A percentile compares a stretch with the other conserved stretches of the same genome.
Conservation (phyloP, 1,284 basidiomycete genomes). For the Neolentinus lepideus region DNA sequence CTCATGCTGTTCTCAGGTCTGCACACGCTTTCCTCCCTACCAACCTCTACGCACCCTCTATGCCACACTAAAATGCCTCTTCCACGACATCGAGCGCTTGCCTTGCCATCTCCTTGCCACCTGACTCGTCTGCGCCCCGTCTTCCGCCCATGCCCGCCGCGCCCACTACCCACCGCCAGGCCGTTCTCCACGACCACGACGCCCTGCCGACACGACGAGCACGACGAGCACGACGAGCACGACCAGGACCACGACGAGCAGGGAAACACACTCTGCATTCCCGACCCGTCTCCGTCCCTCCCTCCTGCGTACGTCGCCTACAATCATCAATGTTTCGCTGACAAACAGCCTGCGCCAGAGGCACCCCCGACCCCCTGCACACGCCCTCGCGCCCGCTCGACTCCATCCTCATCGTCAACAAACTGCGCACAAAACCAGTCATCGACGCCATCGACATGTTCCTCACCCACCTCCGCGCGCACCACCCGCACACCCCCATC, state of each 20-base stretch:
- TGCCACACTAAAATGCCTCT: too few species aligned
- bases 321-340: neutral
- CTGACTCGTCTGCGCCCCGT: neutral
- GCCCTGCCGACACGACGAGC: too few species aligned
- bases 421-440: constrained; percentile 66
- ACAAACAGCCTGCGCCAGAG: neutral
- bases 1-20: neutral
- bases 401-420: constrained; percentile 68
- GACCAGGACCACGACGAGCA: too few species aligned
- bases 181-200: too few species aligned
- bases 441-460: constrained; percentile 68
- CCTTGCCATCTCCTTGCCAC: neutral
- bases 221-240: too few species aligned
- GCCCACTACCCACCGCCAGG: too few species aligned
- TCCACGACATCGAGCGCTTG: neutral
- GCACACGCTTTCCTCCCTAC: neutral
- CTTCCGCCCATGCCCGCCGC: too few species aligned
- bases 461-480: constrained; percentile 54
- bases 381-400: constrained; percentile 18
- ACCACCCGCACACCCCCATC: constrained; percentile 66
- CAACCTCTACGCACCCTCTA: too few species aligned
- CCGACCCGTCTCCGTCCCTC: neutral
- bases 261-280: neutral
- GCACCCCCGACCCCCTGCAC: neutral
- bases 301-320: neutral